Percentiles rank a stretch among this genome's conserved stretches.
Evolutionary conservation across 805 yeast species (phyloP).

Genomic region (Babjeviella inositovora): DNA sequence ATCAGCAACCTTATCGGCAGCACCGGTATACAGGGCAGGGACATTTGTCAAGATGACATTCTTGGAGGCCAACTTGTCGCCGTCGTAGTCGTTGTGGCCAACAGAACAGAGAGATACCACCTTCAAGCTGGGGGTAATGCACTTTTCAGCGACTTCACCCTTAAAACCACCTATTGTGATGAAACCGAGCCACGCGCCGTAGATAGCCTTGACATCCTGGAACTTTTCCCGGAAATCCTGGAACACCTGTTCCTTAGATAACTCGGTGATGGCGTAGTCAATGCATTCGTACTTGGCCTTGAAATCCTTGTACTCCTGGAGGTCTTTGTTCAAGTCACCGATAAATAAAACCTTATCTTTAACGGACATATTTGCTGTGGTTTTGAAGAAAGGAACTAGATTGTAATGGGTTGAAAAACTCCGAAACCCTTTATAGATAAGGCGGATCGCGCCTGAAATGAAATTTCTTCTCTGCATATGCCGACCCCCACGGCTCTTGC

Average conservation of each 20-base stretch:
- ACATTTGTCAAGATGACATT: conserved; percentile 21
- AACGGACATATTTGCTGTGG: no score
- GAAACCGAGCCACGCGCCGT: conserved; percentile 36
- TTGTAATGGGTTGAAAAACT: no score
- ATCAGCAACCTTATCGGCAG: conserved; percentile 32
- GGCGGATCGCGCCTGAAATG: no score
- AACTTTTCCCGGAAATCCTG: conserved; percentile 18
- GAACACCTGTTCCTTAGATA: conserved; percentile 13
- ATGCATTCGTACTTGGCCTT: conserved; percentile 13
- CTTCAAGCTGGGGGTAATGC: conserved; percentile 14
- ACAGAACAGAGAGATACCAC: conserved; percentile 39
- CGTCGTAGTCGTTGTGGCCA: conserved; percentile 28
- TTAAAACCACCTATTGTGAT: conserved; percentile 23
- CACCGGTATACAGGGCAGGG: conserved; percentile 14
- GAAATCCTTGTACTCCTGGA: conserved; percentile 29
- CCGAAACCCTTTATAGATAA: no score
- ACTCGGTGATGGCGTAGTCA: conserved; percentile 12
- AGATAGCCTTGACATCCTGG: conserved; percentile 26
- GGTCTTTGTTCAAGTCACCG: conserved; percentile 27
- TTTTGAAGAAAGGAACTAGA: no score
- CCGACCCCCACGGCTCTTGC: no score
- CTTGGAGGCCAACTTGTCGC: conserved; percentile 11
- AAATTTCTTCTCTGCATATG: no score
- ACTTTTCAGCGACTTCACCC: conserved; percentile 15
- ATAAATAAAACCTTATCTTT: conserved; percentile 23